Evolutionary conservation across 129 eudicot genomes (phyloP).

Genomic region (Pseudognaphalium luteoalbum): DNA sequence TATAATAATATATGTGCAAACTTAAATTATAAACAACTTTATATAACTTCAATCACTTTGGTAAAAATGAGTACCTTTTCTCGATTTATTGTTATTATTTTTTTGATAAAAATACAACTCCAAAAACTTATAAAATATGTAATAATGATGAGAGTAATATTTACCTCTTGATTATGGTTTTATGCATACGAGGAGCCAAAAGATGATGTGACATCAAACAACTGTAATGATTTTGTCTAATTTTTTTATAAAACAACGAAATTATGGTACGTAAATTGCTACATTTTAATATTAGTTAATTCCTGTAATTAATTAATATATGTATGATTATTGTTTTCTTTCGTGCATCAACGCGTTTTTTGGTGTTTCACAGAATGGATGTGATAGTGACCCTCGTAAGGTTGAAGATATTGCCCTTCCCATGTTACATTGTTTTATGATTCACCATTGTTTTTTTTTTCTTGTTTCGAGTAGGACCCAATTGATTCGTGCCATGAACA

Average conservation of each 20-base stretch:
- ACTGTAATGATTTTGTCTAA: conserved; percentile 34
- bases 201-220: conserved; percentile 32
- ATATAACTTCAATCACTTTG: not conserved
- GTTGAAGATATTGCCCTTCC: conserved; percentile 34
- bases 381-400: conserved; percentile 31
- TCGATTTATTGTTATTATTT: not conserved
- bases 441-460: not conserved
- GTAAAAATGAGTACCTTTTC: not conserved
- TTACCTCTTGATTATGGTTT: conserved; percentile 18
- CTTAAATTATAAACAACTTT: no score
- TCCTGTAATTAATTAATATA: not conserved
- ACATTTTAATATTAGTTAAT: not conserved
- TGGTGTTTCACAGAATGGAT: conserved; percentile 36
- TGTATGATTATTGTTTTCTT: conserved; percentile 24
- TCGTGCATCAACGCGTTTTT: conserved; percentile 46
- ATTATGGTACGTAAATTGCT: conserved; percentile 19
- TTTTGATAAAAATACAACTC: not conserved
- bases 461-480: conserved; percentile 7
- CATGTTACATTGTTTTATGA: conserved; percentile 28
- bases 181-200: conserved; percentile 42
- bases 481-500: not conserved
- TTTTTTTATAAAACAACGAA: not conserved
- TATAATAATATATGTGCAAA: no score
- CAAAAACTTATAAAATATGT: not conserved
- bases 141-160: no score